Conservation (phyloP, 78 protist species). For the Cyanophora paradoxa region DNA sequence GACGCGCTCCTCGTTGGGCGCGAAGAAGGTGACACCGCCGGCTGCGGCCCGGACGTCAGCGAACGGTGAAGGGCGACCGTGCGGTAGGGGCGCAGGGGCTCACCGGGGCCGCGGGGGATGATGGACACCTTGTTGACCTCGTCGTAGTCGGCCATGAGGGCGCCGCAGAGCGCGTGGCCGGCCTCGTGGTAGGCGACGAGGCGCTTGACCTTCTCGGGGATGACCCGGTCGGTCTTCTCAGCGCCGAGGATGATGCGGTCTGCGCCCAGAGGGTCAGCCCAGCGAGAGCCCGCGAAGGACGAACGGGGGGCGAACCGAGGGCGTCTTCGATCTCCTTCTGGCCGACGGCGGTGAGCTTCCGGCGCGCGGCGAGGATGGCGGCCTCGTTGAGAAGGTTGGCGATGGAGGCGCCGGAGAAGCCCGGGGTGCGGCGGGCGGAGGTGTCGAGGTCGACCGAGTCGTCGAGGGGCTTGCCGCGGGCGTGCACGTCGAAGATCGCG, state of each 20-base stretch:
- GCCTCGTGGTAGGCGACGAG: slow-evolving; percentile 97
- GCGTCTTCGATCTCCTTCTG: no score
- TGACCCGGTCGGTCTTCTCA: no score
- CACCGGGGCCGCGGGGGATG: slow-evolving; percentile 87
- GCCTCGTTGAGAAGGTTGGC: slow-evolving; percentile 55
- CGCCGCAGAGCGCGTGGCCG: slow-evolving; percentile 93
- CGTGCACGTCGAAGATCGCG: slow-evolving; percentile 84
- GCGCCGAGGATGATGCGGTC: slow-evolving; percentile 47
- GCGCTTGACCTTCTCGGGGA: slow-evolving; percentile 68
- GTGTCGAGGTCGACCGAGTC: slow-evolving; percentile 19
- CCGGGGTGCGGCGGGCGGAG: slow-evolving; percentile 38
- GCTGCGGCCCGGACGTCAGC: no score
- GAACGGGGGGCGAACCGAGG: no score
- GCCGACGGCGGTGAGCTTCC: slow-evolving; percentile 11
- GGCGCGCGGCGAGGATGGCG: slow-evolving; percentile 49
- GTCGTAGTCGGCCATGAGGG: slow-evolving; percentile 84
- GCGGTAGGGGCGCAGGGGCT: no score
- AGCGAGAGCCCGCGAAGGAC: no score
- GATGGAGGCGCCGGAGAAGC: no score
- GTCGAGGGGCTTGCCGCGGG: slow-evolving; percentile 40
- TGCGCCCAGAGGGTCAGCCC: no score
- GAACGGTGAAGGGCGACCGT: no score
- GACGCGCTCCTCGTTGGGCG: slow-evolving; percentile 81
- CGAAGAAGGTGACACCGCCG: slow-evolving; percentile 89
- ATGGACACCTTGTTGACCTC: slow-evolving; percentile 71